Conservation (phyloP, 1,284 basidiomycete genomes). For the Ceratobasidium sp. region DNA sequence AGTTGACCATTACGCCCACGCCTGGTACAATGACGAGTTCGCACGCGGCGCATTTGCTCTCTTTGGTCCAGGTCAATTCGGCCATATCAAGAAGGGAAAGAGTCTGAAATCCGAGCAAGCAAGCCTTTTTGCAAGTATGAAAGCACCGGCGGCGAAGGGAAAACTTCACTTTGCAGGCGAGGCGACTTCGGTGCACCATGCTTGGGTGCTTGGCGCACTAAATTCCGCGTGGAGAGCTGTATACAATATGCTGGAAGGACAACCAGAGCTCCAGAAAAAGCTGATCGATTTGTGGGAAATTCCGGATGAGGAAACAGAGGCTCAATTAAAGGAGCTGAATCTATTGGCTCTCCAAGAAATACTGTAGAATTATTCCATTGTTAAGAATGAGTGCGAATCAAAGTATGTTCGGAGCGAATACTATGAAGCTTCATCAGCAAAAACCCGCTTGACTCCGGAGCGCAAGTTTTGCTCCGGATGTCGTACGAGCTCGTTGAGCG, state of each 20-base stretch:
- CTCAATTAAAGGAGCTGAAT: not conserved
- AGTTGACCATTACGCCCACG: slow-evolving; percentile 48
- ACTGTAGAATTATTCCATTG: too few relatives aligned
- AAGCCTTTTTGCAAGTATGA: slow-evolving; percentile 44
- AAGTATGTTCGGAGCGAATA: too few relatives aligned
- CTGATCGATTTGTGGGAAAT: not conserved
- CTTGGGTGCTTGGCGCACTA: slow-evolving; percentile 40
- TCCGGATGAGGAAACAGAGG: slow-evolving; percentile 16
- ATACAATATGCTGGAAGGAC: slow-evolving; percentile 11
- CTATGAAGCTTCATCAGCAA: too few relatives aligned
- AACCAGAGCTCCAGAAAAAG: not conserved
- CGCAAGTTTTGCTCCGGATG: too few relatives aligned
- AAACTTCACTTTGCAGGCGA: slow-evolving; percentile 48
- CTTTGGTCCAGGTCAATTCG: slow-evolving; percentile 48
- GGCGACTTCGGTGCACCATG: slow-evolving; percentile 46
- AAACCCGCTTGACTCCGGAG: too few relatives aligned
- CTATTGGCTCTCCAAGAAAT: too few relatives aligned
- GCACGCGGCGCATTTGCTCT: slow-evolving; percentile 48
- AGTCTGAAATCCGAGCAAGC: not conserved
- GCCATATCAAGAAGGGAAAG: not conserved
- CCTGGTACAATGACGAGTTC: slow-evolving; percentile 50
- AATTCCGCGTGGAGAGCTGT: slow-evolving; percentile 37
- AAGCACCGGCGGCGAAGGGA: slow-evolving; percentile 41
- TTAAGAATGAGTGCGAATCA: too few relatives aligned
- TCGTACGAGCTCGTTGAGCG: too few relatives aligned